These are phyloP conservation scores for Cordyceps farinosa DNA, from an alignment of 2,329 filamentous ascomycete genomes.

Conservation along the genomic window DNA sequence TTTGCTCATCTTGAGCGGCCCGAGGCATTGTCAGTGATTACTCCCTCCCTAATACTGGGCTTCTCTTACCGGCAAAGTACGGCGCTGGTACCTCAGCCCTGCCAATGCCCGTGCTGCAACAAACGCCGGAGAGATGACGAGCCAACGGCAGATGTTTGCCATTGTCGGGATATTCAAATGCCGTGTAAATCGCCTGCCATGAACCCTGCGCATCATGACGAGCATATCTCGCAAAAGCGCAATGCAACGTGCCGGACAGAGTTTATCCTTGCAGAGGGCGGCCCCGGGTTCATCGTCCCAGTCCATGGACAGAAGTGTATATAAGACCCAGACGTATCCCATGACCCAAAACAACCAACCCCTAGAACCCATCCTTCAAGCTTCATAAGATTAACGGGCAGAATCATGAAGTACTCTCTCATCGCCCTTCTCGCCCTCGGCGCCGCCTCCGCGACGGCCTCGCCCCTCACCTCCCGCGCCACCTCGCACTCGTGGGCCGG, in stretches of 20 bases:
- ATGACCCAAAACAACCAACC: no score
- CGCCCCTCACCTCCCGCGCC: slow-evolving; percentile 4
- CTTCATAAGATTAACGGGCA: not conserved
- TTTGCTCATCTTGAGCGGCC: not conserved
- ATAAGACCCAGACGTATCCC: not conserved
- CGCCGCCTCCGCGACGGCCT: not conserved
- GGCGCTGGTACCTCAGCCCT: not conserved
- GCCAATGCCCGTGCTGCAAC: no score
- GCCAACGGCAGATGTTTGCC: not conserved
- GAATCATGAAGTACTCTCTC: not conserved
- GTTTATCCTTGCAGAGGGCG: not conserved
- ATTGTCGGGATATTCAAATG: not conserved
- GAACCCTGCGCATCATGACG: no score
- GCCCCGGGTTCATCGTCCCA: not conserved
- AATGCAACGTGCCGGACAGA: no score
- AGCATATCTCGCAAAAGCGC: no score
- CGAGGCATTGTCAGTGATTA: not conserved
- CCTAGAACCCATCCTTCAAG: not conserved
- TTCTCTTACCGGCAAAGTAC: not conserved
- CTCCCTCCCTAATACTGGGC: not conserved
- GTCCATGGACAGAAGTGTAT: not conserved
- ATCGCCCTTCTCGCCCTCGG: not conserved
- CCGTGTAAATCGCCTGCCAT: not conserved
- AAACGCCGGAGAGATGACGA: no score
- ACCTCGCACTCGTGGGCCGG: slow-evolving; percentile 19